phyloP scores from a whole-genome alignment of 2,329 filamentous ascomycete genomes.

The Endoconidiophora polonica region DNA sequence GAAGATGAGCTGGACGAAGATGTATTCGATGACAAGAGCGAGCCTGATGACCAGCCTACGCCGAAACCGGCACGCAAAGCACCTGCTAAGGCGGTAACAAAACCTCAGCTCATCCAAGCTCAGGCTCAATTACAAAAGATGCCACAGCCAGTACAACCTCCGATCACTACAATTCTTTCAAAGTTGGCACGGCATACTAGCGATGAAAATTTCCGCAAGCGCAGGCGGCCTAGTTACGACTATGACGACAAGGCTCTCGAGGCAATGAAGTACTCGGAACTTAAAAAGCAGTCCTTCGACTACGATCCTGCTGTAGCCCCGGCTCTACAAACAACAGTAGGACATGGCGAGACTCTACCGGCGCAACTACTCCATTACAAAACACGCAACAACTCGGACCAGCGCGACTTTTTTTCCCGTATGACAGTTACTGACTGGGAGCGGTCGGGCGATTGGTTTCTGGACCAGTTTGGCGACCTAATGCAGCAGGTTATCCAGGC shows the following conservation, averaged over 20 bases:
- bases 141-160: not conserved
- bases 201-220: conserved; percentile 20
- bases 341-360: conserved; percentile 26
- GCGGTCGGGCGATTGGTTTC: conserved; percentile 41
- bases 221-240: conserved; percentile 30
- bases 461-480: conserved; percentile 34
- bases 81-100: not conserved
- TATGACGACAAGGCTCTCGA: conserved; percentile 41
- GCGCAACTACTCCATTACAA: conserved; percentile 35
- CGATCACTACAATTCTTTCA: conserved; percentile 3
- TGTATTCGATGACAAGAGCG: conserved; percentile 2
- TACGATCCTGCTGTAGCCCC: conserved; percentile 32
- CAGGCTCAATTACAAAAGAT: conserved; percentile 2
- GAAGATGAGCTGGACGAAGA: conserved; percentile 8
- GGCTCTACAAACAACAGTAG: conserved; percentile 19
- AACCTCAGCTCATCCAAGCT: conserved; percentile 2
- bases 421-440: conserved; percentile 43
- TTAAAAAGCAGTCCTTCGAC: conserved; percentile 38
- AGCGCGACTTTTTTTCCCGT: conserved; percentile 33
- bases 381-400: conserved; percentile 27
- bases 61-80: conserved; percentile 9
- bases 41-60: conserved; percentile 5
- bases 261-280: conserved; percentile 34
- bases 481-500: conserved; percentile 31
- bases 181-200: conserved; percentile 7